These are phyloP conservation scores for Neonectria neomacrospora DNA, from an alignment of 2,329 filamentous ascomycete genomes.

Conservation along the genomic window DNA sequence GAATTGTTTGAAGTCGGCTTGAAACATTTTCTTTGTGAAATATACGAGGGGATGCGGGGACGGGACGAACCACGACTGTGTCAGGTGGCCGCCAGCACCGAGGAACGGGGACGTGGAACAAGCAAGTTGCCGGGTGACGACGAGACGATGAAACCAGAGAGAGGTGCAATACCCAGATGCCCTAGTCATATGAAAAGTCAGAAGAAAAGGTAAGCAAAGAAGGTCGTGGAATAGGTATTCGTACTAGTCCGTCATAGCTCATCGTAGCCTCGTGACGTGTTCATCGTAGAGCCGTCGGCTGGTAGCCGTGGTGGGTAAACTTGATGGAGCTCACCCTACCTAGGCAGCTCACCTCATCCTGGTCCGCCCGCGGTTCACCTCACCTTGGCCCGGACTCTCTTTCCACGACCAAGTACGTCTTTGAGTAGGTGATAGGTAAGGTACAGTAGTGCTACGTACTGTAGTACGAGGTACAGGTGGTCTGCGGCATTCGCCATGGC, in stretches of 20 bases:
- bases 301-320: conserved; percentile 17
- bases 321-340: conserved; percentile 13
- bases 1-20: conserved; percentile 22
- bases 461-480: background rate
- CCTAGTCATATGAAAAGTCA: conserved; percentile 13
- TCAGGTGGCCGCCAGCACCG: conserved; percentile 24
- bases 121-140: conserved; percentile 5
- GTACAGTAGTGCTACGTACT: background rate
- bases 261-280: conserved; percentile 38
- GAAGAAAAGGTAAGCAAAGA: conserved; percentile 14
- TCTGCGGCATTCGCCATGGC: background rate
- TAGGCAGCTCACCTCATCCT: conserved; percentile 19
- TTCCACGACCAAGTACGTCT: background rate
- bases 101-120: conserved; percentile 6
- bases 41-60: conserved; percentile 16
- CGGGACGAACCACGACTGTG: conserved; percentile 20
- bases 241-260: background rate
- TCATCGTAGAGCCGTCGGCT: conserved; percentile 30
- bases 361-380: conserved; percentile 4
- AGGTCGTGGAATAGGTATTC: background rate
- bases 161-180: background rate
- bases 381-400: background rate
- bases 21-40: conserved; percentile 7
- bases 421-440: too few species aligned
- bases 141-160: conserved; percentile 5